Evolutionary conservation across 1,284 basidiomycete genomes (phyloP), one percentile per base, ranked within the genome.

Genomic region (Trametes versicolor): DNA sequence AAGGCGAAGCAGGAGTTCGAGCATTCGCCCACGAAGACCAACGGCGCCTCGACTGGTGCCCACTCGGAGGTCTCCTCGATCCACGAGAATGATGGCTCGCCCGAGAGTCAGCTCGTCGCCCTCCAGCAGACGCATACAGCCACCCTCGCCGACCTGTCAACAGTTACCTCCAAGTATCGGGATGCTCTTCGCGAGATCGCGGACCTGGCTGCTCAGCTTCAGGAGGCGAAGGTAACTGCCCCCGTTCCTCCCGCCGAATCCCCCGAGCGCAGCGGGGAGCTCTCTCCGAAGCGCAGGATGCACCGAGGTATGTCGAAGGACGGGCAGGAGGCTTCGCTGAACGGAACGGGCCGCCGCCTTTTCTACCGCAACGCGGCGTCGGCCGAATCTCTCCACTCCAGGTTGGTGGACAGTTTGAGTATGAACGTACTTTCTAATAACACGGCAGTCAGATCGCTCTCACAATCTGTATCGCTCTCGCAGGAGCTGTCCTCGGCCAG

Each of bases 401-500:
- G 92, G 90, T 90, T 78, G 74, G 77, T 65, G 55, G 49, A 70
- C 64, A 59, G 39, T 62, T 29, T 61, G 63, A 64, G 39, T 43
- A 21, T 64, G 55, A 52, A 59, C 58, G 62, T 66, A 58, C 60
- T 47, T 64, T 52, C 64, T 66, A 64, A 62, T 65, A 37, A 64
- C 56, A 66, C 65, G 71, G 58, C 65, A 70, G 53, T 64, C 64
- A 66, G 64, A 62, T 93, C 93, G 87, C 88, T 92, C 72, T 91
- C 89, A 82, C 91, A 92, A 81, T 95, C 93, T 75, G 87, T 90
- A 82, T 96, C 95, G 83, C 89, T 96, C 72, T 96, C 95, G 81
- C 95, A 96, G 94, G 95, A 97, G 87, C 89, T 96, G 70, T 96
- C 92, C 71, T 96, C 89, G 82, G 93, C 85, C 83, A 92, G 90